Percentiles rank a stretch among this genome's conserved stretches.
Conservation (phyloP, 2,329 filamentous ascomycete genomes). For the Stachybotrys elegans region DNA sequence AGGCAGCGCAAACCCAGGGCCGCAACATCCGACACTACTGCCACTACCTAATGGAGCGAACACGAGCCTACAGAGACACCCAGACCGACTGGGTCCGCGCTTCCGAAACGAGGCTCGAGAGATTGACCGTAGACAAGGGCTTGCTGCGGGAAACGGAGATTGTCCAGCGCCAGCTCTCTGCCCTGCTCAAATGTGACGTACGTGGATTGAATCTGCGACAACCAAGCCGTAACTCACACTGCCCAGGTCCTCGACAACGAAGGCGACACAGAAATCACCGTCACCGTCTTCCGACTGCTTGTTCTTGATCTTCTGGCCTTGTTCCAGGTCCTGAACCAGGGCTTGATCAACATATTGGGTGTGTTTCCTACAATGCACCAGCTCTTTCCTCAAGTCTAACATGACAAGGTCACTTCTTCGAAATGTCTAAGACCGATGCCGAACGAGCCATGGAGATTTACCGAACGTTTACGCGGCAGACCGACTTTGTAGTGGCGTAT, state of each 20-base stretch:
- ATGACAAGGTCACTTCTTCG: slow-evolving; percentile 82
- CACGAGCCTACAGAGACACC: slow-evolving; percentile 75
- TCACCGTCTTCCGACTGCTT: slow-evolving; percentile 87
- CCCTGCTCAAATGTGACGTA: slow-evolving; percentile 85
- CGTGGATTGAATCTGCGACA: slow-evolving; percentile 25
- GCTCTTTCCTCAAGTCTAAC: slow-evolving; percentile 10
- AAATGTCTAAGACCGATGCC: slow-evolving; percentile 93
- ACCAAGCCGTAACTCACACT: slow-evolving; percentile 10
- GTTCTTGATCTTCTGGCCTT: slow-evolving; percentile 85
- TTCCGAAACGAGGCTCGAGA: slow-evolving; percentile 78
- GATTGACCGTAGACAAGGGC: slow-evolving; percentile 84
- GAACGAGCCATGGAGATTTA: slow-evolving; percentile 90
- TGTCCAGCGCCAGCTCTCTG: slow-evolving; percentile 82
- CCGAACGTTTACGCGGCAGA: slow-evolving; percentile 85
- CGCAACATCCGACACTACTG: slow-evolving; percentile 91
- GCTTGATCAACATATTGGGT: slow-evolving; percentile 95
- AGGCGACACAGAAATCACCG: slow-evolving; percentile 91
- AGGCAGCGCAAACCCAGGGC: slow-evolving; percentile 83
- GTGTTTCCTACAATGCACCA: slow-evolving; percentile 25
- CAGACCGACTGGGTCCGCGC: slow-evolving; percentile 85
- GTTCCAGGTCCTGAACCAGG: slow-evolving; percentile 94
- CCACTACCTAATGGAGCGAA: slow-evolving; percentile 77
- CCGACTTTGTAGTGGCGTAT: slow-evolving; percentile 87
- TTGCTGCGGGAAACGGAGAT: slow-evolving; percentile 85
- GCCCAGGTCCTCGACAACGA: slow-evolving; percentile 76